Conservation (phyloP, 108 stramenopile genomes). For the Discostella pseudostelligera region DNA sequence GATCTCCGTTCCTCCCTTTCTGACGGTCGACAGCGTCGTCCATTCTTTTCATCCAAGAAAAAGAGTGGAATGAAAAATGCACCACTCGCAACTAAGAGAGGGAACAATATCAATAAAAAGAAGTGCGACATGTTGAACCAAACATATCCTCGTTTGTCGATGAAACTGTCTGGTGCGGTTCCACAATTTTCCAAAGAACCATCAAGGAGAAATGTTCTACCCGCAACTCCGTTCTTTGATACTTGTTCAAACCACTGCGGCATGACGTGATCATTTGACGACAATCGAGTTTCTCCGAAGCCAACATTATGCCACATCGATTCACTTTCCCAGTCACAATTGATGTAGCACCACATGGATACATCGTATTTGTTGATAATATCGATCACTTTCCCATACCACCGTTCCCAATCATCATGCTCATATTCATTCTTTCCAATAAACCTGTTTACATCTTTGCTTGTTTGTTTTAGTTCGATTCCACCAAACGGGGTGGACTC, state of each 20-base stretch:
- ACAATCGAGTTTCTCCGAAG: conserved; percentile 83
- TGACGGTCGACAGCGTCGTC: not conserved
- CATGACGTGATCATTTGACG: conserved; percentile 58
- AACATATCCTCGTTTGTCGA: not conserved
- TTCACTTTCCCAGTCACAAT: conserved; percentile 85
- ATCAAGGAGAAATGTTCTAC: conserved; percentile 38
- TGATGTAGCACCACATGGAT: conserved; percentile 89
- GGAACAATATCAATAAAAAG: conserved; percentile 32
- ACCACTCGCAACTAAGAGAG: conserved; percentile 33
- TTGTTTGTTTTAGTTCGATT: conserved; percentile 52
- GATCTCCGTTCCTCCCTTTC: conserved; percentile 26
- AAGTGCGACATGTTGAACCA: conserved; percentile 12
- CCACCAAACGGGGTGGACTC: conserved; percentile 92
- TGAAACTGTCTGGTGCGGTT: not conserved
- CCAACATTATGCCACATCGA: conserved; percentile 82
- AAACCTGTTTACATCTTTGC: conserved; percentile 6
- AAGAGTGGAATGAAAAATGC: conserved; percentile 39
- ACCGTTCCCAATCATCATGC: conserved; percentile 60
- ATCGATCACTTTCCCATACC: conserved; percentile 75
- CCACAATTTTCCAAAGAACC: conserved; percentile 48
- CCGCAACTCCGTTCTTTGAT: conserved; percentile 26
- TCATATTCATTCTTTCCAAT: conserved; percentile 8
- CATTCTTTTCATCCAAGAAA: conserved; percentile 23
- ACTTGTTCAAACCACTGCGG: conserved; percentile 59
- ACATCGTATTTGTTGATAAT: conserved; percentile 78